These are phyloP conservation scores for Tulasnella sp. DNA, from an alignment of 768 basidiomycete genomes.

Conservation along the genomic window DNA sequence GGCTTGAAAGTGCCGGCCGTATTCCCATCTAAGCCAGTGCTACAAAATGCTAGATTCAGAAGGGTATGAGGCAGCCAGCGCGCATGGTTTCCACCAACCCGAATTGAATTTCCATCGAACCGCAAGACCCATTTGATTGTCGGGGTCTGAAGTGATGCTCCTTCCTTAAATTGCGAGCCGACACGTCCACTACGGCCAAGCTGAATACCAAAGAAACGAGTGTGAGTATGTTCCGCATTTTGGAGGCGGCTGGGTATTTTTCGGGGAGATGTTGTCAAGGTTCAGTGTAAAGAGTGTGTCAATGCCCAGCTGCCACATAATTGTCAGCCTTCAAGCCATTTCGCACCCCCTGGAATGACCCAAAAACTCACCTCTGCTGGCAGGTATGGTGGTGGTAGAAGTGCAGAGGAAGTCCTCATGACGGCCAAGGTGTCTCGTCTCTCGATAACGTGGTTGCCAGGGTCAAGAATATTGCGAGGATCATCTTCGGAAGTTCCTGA, in stretches of 20 bases:
- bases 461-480: constrained; percentile 2
- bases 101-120: constrained; percentile 19
- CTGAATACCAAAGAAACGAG: not conserved
- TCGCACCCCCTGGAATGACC: not conserved
- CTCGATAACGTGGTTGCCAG: constrained; percentile 13
- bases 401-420: not conserved
- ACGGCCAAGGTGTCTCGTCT: constrained; percentile 7
- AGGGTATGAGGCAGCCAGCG: not conserved
- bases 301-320: not conserved
- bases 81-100: not conserved
- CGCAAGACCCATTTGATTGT: constrained; percentile 14
- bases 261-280: not conserved
- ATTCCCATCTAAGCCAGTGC: constrained; percentile 24
- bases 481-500: not conserved
- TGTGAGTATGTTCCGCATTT: constrained; percentile 9
- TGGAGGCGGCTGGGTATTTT: not conserved
- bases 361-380: not conserved
- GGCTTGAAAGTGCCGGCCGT: constrained; percentile 20
- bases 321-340: not conserved
- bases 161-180: not conserved
- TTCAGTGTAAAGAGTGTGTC: not conserved
- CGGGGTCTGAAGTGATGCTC: not conserved
- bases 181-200: not conserved
- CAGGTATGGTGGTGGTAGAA: not conserved
- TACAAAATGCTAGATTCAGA: not conserved